These are phyloP conservation scores for Colletotrichum sp. DNA, from an alignment of 2,329 filamentous ascomycete species.

Conservation along the genomic window DNA sequence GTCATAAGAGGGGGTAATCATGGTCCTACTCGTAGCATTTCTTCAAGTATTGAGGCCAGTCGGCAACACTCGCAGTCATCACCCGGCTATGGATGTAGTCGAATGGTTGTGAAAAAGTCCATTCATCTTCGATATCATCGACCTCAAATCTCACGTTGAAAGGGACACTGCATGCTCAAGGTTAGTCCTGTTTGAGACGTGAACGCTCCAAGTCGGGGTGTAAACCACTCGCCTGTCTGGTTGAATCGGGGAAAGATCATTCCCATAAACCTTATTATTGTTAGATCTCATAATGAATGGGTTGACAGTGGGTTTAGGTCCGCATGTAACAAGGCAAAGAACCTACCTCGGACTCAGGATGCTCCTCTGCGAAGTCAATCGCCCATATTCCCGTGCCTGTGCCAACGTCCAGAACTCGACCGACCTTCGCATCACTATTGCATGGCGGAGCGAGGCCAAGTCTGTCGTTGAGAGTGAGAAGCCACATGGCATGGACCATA, in stretches of 20 bases:
- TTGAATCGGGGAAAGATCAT: constrained; percentile 37
- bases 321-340: too few species aligned
- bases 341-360: constrained; percentile 24
- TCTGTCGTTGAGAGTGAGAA: background rate
- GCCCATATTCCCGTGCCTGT: constrained; percentile 29
- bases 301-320: too few species aligned
- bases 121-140: constrained; percentile 37
- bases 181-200: too few species aligned
- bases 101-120: constrained; percentile 33
- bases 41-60: constrained; percentile 37
- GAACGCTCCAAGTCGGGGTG: too few species aligned
- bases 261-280: constrained; percentile 22
- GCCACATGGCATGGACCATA: background rate
- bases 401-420: constrained; percentile 24
- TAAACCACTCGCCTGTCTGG: too few species aligned
- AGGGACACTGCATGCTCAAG: too few species aligned
- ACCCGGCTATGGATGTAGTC: constrained; percentile 39
- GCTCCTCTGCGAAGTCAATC: constrained; percentile 29
- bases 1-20: too few species aligned
- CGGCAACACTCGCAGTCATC: constrained; percentile 34
- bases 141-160: constrained; percentile 49
- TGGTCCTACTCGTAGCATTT: background rate
- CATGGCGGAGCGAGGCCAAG: constrained; percentile 26
- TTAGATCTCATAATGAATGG: too few species aligned
- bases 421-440: background rate